Conservation (phyloP, 768 basidiomycete species). For the Collybiopsis luxurians region DNA sequence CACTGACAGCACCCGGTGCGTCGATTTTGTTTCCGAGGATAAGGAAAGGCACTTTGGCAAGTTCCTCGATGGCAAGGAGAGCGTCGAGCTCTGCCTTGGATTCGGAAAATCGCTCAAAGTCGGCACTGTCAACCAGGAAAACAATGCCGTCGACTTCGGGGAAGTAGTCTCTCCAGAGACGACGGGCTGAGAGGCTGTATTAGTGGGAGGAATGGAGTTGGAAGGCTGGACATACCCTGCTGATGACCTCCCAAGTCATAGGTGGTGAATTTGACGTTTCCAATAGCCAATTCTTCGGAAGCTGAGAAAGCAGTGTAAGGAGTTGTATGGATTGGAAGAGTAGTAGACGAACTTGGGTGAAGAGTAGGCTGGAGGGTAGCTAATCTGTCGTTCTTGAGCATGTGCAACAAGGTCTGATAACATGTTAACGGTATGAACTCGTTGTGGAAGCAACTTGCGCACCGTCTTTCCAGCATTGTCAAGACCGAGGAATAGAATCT, state of each 20-base stretch:
- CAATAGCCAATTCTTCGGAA: slow-evolving; percentile 97
- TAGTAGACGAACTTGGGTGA: slow-evolving; percentile 76
- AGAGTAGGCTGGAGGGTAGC: slow-evolving; percentile 98
- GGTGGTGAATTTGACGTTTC: slow-evolving; percentile 98
- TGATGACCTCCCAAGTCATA: slow-evolving; percentile 98
- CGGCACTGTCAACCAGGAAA: slow-evolving; percentile 96
- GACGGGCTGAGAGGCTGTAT: slow-evolving; percentile 58
- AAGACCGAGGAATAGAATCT: slow-evolving; percentile 97
- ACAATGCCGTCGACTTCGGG: slow-evolving; percentile 99
- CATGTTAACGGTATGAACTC: too few species aligned
- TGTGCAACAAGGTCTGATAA: slow-evolving; percentile 87
- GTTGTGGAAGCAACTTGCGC: slow-evolving; percentile 23
- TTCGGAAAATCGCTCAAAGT: slow-evolving; percentile 94
- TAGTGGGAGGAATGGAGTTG: background rate
- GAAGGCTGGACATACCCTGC: slow-evolving; percentile 59
- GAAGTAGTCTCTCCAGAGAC: slow-evolving; percentile 99
- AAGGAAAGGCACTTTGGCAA: slow-evolving; percentile 95
- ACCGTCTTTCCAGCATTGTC: slow-evolving; percentile 99
- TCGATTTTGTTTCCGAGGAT: slow-evolving; percentile 99
- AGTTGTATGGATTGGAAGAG: too few species aligned
- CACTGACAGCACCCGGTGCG: slow-evolving; percentile 94
- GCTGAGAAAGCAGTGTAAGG: slow-evolving; percentile 49
- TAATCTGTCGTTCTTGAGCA: slow-evolving; percentile 98
- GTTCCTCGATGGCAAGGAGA: slow-evolving; percentile 92
- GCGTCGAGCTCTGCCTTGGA: slow-evolving; percentile 97